Base-by-base conservation (phyloP, 2,329 filamentous ascomycete species). In the Xylaria sp. region DNA sequence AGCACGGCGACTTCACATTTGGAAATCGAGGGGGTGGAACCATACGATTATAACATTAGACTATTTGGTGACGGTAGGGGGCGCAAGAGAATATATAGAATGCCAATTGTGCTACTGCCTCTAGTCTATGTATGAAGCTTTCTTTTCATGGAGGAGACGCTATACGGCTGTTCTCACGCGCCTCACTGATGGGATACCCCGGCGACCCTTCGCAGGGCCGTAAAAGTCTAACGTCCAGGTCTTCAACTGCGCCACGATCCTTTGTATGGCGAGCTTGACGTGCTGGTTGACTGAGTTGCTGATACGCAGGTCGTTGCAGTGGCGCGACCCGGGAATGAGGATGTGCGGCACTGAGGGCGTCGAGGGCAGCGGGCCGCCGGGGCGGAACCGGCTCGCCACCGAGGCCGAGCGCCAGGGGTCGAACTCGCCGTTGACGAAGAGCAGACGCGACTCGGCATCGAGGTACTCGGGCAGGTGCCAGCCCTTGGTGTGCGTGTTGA, bases 351-450 rank as follows among this genome's bases (percentile, higher is more conserved):
- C 74, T 21, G 77, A 63, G 0, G 66, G 21, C 0, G 76, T 81
- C 9, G 76, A 76, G 50, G 68, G 13, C 16, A 85, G 66, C 1
- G 82, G 81, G 0, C 84, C 84, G 5, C 76, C 79, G 0, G 82
- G 81, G 18, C 83, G 74, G 64, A 78, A 77, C 21, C 76, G 72
- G 17, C 80, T 81, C 1, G 76, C 78, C 0, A 86, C 76, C 3
- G 77, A 77, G 0, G 78, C 75, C 3, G 80, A 76, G 29, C 78
- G 74, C 84, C 84, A 87, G 5, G 84, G 84, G 64, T 87, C 84
- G 50, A 73, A 81, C 66, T 83, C 74, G 40, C 79, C 84, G 60
- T 86, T 86, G 5, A 78, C 75, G 73, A 78, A 86, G 21, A 86
- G 73, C 19, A 88, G 69, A 2, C 83, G 76, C 16, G 76, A 61